Base-by-base conservation (phyloP, 2,329 filamentous ascomycete species). In the Chrysoporthe puriensis region DNA sequence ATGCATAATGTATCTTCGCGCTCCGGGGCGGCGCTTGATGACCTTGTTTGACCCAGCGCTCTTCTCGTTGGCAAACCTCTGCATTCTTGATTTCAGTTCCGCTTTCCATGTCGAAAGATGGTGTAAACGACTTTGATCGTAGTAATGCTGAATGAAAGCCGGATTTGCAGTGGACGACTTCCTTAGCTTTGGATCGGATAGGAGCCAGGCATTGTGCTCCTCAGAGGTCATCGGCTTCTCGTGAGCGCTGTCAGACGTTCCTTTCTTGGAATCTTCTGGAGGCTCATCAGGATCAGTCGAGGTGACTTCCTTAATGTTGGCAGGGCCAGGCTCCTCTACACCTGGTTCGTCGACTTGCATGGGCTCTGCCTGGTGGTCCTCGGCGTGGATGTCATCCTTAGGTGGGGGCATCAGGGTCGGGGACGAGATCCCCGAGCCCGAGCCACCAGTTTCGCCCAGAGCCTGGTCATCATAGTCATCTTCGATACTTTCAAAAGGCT, bases 51-150 rank as follows among this genome's bases (percentile, higher is more conserved):
- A 65, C 16, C 50, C 32, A 69, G 82, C 72, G 0, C 80, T 79
- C 74, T 90, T 93, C 72, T 96, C 91, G 1, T 87, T 86, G 9
- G 94, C 90, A 66, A 97, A 82, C 8, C 86, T 88, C 78, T 97
- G 95, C 75, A 99, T 89, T 73, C 91, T 90, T 0, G 93, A 90
- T 78, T 98, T 99, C 4, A 99, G 81, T 69, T 97, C 92, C 1
- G 95, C 92, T 82, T 98, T 99, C 96, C 96, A 98, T 0, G 93
- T 93, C 0, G 95, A 97, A 0, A 99, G 82, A 76, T 99, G 96
- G 78, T 99, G 96, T 26, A 99, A 84, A 34, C 96, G 90, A 70
- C 95, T 98, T 79, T 98, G 94, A 4, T 93, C 91, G 76, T 98
- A 99, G 75, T 93, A 99, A 70, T 98, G 94, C 71, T 95, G 91